A percentile compares a stretch with the other conserved stretches of the same genome.
These are phyloP conservation scores for Daedaleopsis sinensis DNA, from an alignment of 768 basidiomycete species.

Conservation along the genomic window DNA sequence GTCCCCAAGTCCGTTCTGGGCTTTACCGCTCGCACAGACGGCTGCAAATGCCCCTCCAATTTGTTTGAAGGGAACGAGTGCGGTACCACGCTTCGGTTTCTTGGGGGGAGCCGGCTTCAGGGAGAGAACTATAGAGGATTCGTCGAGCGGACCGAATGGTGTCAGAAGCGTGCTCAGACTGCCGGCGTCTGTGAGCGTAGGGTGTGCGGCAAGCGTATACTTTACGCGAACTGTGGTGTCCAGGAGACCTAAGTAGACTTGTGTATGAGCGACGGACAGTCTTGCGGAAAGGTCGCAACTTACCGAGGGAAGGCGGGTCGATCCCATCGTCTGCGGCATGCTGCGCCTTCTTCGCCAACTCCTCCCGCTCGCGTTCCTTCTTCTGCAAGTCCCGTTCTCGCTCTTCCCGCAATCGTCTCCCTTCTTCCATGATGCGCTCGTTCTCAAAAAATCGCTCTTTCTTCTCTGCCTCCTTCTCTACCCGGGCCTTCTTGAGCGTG, in stretches of 20 bases:
- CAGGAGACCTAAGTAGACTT: constrained; percentile 47
- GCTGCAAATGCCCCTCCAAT: constrained; percentile 78
- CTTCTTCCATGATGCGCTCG: constrained; percentile 76
- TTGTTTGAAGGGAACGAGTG: constrained; percentile 75
- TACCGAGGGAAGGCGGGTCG: constrained; percentile 63
- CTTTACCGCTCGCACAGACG: constrained; percentile 60
- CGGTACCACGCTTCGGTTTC: constrained; percentile 67
- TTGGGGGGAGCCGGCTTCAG: constrained; percentile 59
- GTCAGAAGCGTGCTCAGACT: constrained; percentile 54
- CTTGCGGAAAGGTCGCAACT: background rate
- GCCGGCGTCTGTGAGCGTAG: constrained; percentile 53
- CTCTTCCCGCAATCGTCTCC: constrained; percentile 67
- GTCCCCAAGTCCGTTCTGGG: constrained; percentile 55
- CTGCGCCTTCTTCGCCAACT: constrained; percentile 32
- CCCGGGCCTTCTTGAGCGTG: constrained; percentile 70
- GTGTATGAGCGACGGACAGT: background rate
- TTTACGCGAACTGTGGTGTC: constrained; percentile 81
- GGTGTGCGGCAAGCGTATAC: constrained; percentile 60
- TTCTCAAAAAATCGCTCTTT: constrained; percentile 58
- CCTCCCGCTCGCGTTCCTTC: constrained; percentile 45
- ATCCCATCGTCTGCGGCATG: constrained; percentile 40
- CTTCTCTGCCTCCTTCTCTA: constrained; percentile 65
- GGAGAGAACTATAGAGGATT: constrained; percentile 66
- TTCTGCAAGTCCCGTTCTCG: constrained; percentile 54
- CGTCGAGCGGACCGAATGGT: constrained; percentile 66